These are phyloP conservation scores for Penicillium sp. DNA, from an alignment of 2,329 filamentous ascomycete species.

Conservation along the genomic window DNA sequence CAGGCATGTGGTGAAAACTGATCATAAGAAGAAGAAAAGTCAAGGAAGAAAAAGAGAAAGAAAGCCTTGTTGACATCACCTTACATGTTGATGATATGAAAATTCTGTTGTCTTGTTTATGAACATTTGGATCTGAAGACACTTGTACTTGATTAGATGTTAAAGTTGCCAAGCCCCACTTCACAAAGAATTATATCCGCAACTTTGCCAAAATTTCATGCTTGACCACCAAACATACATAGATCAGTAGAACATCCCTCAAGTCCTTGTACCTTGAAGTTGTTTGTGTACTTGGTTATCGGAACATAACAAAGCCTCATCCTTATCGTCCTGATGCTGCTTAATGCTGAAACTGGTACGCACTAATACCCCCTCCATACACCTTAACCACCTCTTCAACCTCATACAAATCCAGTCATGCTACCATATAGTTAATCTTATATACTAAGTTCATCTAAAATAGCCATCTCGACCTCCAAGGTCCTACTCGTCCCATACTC, in stretches of 20 bases:
- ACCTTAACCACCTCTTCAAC: neutral
- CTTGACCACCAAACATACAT: neutral
- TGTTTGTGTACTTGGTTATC: neutral
- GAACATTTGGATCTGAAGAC: neutral
- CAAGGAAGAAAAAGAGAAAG: no score
- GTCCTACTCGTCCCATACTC: slow-evolving; percentile 83
- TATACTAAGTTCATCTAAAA: neutral
- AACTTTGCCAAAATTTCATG: neutral
- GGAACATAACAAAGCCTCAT: neutral
- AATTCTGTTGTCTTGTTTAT: neutral
- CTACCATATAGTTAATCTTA: neutral
- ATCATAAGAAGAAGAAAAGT: neutral
- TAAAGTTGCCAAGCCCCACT: neutral
- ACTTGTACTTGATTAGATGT: neutral
- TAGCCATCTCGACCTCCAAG: slow-evolving; percentile 66
- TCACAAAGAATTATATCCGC: neutral
- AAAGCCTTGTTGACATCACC: no score
- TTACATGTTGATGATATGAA: neutral
- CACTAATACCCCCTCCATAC: neutral
- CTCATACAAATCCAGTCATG: neutral
- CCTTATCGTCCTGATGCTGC: slow-evolving; percentile 25
- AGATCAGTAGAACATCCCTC: neutral
- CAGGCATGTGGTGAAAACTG: neutral
- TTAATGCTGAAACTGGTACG: slow-evolving; percentile 38
- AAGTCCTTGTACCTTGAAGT: neutral